Base-by-base conservation (phyloP, 768 basidiomycete species). In the Podaxis mareebaensis region DNA sequence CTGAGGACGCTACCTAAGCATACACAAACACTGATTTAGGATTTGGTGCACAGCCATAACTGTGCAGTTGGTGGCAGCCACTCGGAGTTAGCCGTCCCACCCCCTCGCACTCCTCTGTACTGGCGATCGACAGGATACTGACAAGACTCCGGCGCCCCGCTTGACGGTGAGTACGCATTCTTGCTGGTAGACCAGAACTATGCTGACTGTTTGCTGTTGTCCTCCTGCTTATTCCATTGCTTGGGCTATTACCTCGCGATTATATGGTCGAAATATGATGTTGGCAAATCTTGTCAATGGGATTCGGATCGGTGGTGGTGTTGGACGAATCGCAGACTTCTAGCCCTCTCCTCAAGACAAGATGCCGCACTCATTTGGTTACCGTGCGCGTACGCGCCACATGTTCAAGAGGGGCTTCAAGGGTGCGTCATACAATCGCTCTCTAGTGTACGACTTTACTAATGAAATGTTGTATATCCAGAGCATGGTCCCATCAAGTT, bases 331-430 rank as follows among this genome's bases (percentile, higher is more conserved):
- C 2, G 26, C 44, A 61, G 60, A 61, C 60, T 53, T 61, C 33
- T 53, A 53, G 28, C 52, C 39, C 51, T 61, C 28, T 39, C 61
- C 26, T 55, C 61, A 40, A 63, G 48, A 63, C 87, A 88, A 89
- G 78, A 98, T 99, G 96, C 96, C 96, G 84, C 95, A 98, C 93
- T 98, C 96, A 63, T 99, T 90, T 87, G 96, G 96, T 93, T 93
- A 96, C 85, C 91, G 96, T 77, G 96, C 96, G 92, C 95, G 96
- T 72, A 99, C 96, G 90, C 95, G 96, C 89, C 84, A 96, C 83
- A 97, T 99, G 96, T 99, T 99, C 92, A 95, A 93, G 88, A 85
- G 92, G 83, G 91, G 89, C 74, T 98, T 99, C 91, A 96, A 96
- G 87, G 88, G 95, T 96, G 78, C 72, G 85, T 76, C 42, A 60